A percentile compares a stretch with the other conserved stretches of the same genome.
Conservation (phyloP, 352 stramenopile species). For the Phytophthora foliorum region DNA sequence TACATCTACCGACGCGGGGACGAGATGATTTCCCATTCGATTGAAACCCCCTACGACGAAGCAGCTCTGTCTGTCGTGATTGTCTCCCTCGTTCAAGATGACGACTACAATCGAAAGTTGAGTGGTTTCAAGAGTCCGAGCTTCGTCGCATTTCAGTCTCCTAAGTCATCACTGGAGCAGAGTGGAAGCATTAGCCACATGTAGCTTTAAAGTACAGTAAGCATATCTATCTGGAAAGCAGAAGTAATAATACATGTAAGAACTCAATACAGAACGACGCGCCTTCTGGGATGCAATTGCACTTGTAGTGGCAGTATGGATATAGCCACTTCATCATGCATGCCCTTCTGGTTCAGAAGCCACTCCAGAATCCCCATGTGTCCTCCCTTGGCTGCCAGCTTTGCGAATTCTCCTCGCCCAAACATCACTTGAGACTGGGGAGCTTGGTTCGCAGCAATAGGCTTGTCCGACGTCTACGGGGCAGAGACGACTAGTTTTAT, state of each 20-base stretch:
- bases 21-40: too few species aligned
- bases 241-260: too few species aligned
- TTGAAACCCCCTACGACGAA: not conserved
- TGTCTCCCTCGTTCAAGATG: not conserved
- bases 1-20: slow-evolving; percentile 21
- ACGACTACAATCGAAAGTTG: not conserved
- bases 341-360: slow-evolving; percentile 6
- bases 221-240: too few species aligned
- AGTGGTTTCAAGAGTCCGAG: not conserved
- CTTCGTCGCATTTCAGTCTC: not conserved
- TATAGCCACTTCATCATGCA: slow-evolving; percentile 1
- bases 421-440: not conserved
- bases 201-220: not conserved
- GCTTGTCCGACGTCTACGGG: not conserved
- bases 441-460: not conserved
- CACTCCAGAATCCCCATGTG: slow-evolving; percentile 1
- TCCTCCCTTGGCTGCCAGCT: not conserved
- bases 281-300: not conserved
- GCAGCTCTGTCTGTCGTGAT: not conserved
- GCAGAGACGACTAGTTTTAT: too few species aligned
- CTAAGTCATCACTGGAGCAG: not conserved
- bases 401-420: not conserved
- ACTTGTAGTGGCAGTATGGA: not conserved
- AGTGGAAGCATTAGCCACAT: not conserved
- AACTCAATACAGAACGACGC: not conserved